Evolutionary conservation across 2,329 filamentous ascomycete genomes (phyloP).

Genomic region (Paracorniculantispora psalliotae): DNA sequence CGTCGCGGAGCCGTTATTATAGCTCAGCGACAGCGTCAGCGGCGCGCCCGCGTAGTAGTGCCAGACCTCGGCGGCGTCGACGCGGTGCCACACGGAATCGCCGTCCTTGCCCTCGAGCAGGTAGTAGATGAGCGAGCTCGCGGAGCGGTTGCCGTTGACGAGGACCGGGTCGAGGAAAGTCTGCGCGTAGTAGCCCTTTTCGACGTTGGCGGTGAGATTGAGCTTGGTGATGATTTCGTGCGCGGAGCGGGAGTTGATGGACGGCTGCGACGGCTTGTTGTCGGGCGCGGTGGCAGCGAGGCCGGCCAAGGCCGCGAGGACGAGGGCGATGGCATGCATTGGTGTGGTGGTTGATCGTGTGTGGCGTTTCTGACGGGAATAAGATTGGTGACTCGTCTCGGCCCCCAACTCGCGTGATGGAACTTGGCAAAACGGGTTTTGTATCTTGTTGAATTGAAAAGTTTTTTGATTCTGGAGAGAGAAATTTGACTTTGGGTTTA

Average conservation of each 20-base stretch:
- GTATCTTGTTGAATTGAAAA: too few relatives aligned
- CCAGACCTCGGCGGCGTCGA: slow-evolving; percentile 47
- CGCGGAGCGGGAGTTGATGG: slow-evolving; percentile 23
- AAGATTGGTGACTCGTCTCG: too few relatives aligned
- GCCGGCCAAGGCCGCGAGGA: not conserved
- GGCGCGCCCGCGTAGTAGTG: slow-evolving; percentile 51
- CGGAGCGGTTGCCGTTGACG: slow-evolving; percentile 25
- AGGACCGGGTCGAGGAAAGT: slow-evolving; percentile 21
- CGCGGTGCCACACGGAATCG: slow-evolving; percentile 45
- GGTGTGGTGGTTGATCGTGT: too few relatives aligned
- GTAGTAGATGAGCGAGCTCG: slow-evolving; percentile 49
- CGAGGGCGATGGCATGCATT: not conserved
- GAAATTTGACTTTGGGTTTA: not conserved
- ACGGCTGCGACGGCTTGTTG: not conserved
- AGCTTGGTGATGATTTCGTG: slow-evolving; percentile 40
- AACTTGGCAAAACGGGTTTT: too few relatives aligned
- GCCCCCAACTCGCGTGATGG: too few relatives aligned
- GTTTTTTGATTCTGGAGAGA: too few relatives aligned
- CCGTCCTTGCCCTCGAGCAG: slow-evolving; percentile 40
- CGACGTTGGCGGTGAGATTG: slow-evolving; percentile 37
- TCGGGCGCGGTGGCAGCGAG: not conserved
- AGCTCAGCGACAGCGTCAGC: slow-evolving; percentile 39
- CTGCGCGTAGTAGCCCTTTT: slow-evolving; percentile 48
- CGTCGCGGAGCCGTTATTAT: slow-evolving; percentile 32
- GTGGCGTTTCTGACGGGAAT: too few relatives aligned